phyloP scores from a whole-genome alignment of 139 green algal genomes.

The Chlamydomonas incerta region DNA sequence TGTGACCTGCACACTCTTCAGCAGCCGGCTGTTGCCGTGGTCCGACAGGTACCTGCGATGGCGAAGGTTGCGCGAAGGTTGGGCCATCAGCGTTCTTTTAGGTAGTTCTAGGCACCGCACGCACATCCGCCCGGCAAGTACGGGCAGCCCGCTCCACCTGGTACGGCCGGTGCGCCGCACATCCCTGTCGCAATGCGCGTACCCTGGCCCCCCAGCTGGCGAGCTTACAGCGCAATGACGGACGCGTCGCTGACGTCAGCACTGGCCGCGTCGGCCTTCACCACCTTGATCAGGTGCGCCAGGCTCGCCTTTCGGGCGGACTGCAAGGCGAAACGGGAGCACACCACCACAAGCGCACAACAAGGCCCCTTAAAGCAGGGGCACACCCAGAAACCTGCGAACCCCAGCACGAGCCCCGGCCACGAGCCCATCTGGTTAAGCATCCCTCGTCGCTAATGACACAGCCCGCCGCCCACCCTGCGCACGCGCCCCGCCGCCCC shows the following conservation, averaged over 20 bases:
- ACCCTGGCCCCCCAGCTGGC: neutral
- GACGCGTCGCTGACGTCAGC: slow-evolving; percentile 44
- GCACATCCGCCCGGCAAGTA: neutral
- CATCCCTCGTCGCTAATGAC: too few relatives aligned
- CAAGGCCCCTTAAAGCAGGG: too few relatives aligned
- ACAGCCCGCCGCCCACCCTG: too few relatives aligned
- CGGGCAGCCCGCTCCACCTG: neutral
- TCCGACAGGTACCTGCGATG: slow-evolving; percentile 50
- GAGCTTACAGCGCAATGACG: slow-evolving; percentile 50
- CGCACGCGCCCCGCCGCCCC: too few relatives aligned
- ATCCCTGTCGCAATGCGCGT: neutral
- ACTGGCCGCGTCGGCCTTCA: slow-evolving; percentile 29
- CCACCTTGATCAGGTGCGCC: slow-evolving; percentile 12
- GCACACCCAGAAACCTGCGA: too few relatives aligned
- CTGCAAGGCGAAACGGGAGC: neutral
- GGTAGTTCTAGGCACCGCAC: too few relatives aligned
- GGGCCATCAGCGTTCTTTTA: too few relatives aligned
- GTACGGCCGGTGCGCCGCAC: too few relatives aligned
- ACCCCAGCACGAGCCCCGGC: too few relatives aligned
- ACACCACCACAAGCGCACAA: too few relatives aligned
- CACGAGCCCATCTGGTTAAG: too few relatives aligned
- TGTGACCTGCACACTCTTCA: slow-evolving; percentile 6
- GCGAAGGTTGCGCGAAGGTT: neutral
- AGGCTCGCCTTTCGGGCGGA: neutral
- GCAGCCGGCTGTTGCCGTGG: slow-evolving; percentile 51